Evolutionary conservation across 345 rosid species (phyloP).

Genomic region (Citrus medica): DNA sequence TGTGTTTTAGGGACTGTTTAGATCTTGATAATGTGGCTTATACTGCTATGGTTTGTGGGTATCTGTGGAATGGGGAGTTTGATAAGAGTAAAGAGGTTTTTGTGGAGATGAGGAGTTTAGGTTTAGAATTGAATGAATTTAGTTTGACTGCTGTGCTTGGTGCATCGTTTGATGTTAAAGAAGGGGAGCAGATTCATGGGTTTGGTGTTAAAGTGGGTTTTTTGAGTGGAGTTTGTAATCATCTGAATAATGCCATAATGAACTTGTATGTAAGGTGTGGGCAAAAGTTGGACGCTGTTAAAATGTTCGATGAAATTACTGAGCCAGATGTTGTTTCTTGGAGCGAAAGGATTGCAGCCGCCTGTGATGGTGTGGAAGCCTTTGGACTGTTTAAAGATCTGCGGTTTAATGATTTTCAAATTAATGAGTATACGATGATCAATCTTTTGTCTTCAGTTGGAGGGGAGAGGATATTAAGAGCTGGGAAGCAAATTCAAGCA

Average conservation of each 20-base stretch:
- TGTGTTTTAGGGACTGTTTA: conserved; percentile 34
- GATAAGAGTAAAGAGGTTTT: conserved; percentile 30
- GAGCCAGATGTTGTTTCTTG: conserved; percentile 41
- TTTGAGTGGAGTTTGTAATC: conserved; percentile 23
- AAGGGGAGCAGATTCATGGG: conserved; percentile 43
- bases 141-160: conserved; percentile 37
- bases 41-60: conserved; percentile 34
- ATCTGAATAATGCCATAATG: conserved; percentile 40
- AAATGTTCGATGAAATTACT: conserved; percentile 39
- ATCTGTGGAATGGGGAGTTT: conserved; percentile 34
- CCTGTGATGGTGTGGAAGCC: conserved; percentile 32
- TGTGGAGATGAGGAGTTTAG: conserved; percentile 24
- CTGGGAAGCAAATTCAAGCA: conserved; percentile 38
- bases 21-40: conserved; percentile 32
- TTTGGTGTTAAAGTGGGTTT: conserved; percentile 37
- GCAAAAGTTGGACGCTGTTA: conserved; percentile 22
- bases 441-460: conserved; percentile 28
- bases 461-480: conserved; percentile 16
- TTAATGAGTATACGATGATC: conserved; percentile 33
- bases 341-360: conserved; percentile 40
- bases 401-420: conserved; percentile 10
- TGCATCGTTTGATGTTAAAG: conserved; percentile 25
- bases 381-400: conserved; percentile 24
- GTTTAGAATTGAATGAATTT: conserved; percentile 36
- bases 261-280: conserved; percentile 33